Conservation (phyloP, 371 early-diverging fungal species). For the Apophysomyces sp. region DNA sequence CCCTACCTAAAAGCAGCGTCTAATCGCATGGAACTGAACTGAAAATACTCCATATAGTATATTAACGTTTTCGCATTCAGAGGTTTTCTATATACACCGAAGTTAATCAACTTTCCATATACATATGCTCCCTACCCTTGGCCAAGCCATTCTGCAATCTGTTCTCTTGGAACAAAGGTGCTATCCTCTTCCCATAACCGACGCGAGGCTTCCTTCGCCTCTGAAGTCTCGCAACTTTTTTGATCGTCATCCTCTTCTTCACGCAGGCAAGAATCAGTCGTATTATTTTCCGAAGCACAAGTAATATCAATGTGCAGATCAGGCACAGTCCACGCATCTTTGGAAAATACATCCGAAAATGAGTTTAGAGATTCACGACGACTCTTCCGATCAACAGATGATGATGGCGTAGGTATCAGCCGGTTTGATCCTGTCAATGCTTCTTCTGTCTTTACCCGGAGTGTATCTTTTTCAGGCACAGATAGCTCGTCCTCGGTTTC, state of each 20-base stretch:
- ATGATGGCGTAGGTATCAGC: neutral
- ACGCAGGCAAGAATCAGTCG: neutral
- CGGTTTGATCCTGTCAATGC: constrained; percentile 2
- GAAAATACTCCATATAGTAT: constrained; percentile 74
- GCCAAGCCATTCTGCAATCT: constrained; percentile 53
- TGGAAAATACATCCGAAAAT: neutral
- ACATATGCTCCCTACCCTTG: constrained; percentile 25
- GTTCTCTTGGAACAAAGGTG: constrained; percentile 33
- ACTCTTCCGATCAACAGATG: neutral
- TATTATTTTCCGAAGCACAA: neutral
- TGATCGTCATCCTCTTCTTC: neutral
- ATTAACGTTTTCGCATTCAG: constrained; percentile 58
- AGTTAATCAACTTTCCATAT: neutral
- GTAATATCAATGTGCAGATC: neutral
- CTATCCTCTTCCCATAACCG: constrained; percentile 43
- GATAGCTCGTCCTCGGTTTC: constrained; percentile 6
- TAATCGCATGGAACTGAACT: constrained; percentile 68
- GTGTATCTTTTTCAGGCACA: neutral
- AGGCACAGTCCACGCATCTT: neutral
- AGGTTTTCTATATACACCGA: constrained; percentile 22
- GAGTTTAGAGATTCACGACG: neutral
- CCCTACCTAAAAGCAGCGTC: constrained; percentile 77
- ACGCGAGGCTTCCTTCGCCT: constrained; percentile 31
- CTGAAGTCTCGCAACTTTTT: neutral
- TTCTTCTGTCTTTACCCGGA: constrained; percentile 8